Percentiles rank a stretch among this genome's conserved stretches.
phyloP scores from a whole-genome alignment of 805 yeast genomes.

The Torulaspora indica region DNA sequence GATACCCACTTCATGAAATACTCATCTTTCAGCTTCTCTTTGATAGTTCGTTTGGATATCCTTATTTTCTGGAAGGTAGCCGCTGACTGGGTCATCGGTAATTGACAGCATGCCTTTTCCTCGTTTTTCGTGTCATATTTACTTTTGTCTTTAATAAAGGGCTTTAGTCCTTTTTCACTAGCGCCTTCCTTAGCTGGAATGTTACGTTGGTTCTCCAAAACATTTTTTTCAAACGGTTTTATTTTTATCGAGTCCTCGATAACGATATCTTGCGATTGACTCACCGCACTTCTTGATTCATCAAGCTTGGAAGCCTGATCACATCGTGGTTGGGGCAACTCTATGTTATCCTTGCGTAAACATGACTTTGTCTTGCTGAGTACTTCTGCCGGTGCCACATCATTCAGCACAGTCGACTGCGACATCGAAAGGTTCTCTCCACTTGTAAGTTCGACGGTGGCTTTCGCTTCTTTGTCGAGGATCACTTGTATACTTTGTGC shows the following conservation, averaged over 20 bases:
- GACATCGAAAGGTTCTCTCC: neutral
- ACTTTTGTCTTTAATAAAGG: neutral
- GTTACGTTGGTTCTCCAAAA: neutral
- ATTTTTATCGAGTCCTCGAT: neutral
- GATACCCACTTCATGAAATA: constrained; percentile 32
- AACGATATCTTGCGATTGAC: neutral
- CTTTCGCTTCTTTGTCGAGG: neutral
- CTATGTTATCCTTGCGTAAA: neutral
- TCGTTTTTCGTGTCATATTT: neutral
- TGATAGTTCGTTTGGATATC: constrained; percentile 21
- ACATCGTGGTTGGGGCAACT: neutral
- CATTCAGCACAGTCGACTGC: neutral
- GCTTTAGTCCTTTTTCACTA: neutral
- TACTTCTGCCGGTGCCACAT: neutral
- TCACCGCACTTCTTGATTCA: neutral
- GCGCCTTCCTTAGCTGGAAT: neutral
- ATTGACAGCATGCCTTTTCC: neutral
- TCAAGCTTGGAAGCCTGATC: neutral
- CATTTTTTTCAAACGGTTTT: neutral
- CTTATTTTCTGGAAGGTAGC: constrained; percentile 5
- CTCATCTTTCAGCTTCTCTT: constrained; percentile 24
- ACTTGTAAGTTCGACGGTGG: neutral
- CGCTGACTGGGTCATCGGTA: neutral
- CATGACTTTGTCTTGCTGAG: neutral
- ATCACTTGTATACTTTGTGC: neutral